Base-by-base conservation (phyloP, 176 grass and related monocot species). In the Melocanna baccifera region DNA sequence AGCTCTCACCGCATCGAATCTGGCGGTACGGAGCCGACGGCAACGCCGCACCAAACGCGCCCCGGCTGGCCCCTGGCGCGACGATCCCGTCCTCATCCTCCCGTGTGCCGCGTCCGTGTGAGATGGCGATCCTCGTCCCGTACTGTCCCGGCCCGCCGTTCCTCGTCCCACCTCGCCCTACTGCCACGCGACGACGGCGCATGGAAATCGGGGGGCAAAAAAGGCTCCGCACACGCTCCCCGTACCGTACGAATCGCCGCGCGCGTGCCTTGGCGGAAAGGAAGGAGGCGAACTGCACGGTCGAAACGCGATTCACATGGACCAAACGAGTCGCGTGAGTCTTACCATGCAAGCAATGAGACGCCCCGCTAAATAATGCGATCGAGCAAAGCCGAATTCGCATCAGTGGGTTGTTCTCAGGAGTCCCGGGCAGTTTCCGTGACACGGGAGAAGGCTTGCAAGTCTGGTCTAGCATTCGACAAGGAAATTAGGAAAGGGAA, bases 41-140 rank as follows among this genome's bases (percentile, higher is more conserved):
- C 40, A 62, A 71, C 75, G 65, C 75, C 39, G 25, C 64, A 81
- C 47, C 78, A 53, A 68, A 79, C 61, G 51, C 73, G 30, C 29
- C 30, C 15, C n/a, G 20, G 50, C 28, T 29, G 34, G 61, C 14
- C 4, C 70, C 37, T n/a, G 62, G 14, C 53, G 32, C 15, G 76
- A 55, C 58, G 19, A 16, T 67, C 14, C 30, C 14, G 8, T 66
- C 29, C 28, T 51, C 25, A 18, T 29, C 43, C 25, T 47, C 15
- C 13, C 42, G 69, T 15, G 23, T 19, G 69, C 22, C 25, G 26
- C 71, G 47, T 52, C 47, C 34, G 61, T 76, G 71, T 8, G 9
- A 13, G 57, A 51, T 18, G 70, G 57, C 36, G 34, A 25, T 28
- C 43, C 26, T n/a, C 55, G 9, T 74, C 19, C 43, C 81, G 39